Conservation (phyloP, 1,284 basidiomycete genomes). For the Leccinum angustisporum region DNA sequence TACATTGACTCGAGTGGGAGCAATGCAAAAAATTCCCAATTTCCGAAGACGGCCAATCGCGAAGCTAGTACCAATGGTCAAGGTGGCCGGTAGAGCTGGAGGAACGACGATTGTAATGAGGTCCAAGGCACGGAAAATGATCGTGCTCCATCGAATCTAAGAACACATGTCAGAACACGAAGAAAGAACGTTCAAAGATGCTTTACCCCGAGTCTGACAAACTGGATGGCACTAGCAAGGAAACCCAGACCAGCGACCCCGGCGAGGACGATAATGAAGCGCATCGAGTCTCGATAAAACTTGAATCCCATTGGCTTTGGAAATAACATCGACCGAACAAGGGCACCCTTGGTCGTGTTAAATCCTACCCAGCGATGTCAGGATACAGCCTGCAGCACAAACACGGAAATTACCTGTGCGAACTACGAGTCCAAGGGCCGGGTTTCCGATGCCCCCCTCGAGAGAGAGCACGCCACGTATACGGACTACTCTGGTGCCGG, state of each 20-base stretch:
- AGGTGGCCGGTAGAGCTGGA: conserved; percentile 94
- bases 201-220: conserved; percentile 84
- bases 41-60: conserved; percentile 89
- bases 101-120: conserved; percentile 99
- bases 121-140: conserved; percentile 90
- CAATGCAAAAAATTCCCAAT: conserved; percentile 93
- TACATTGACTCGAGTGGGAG: conserved; percentile 94
- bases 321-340: conserved; percentile 97
- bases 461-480: conserved; percentile 70
- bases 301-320: conserved; percentile 98
- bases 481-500: conserved; percentile 90
- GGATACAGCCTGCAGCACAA: not conserved
- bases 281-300: conserved; percentile 96
- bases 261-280: conserved; percentile 92
- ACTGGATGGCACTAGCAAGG: conserved; percentile 86
- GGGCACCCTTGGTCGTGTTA: conserved; percentile 96
- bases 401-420: conserved; percentile 69
- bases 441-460: conserved; percentile 55
- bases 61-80: conserved; percentile 98
- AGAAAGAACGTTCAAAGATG: conserved; percentile 7
- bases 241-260: conserved; percentile 89
- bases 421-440: conserved; percentile 88
- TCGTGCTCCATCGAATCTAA: conserved; percentile 89
- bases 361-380: conserved; percentile 59
- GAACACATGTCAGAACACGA: conserved; percentile 9